Percentiles rank a stretch among this genome's conserved stretches.
Evolutionary conservation across 139 green algal species (phyloP).

Genomic region (Coccomyxa sp.): DNA sequence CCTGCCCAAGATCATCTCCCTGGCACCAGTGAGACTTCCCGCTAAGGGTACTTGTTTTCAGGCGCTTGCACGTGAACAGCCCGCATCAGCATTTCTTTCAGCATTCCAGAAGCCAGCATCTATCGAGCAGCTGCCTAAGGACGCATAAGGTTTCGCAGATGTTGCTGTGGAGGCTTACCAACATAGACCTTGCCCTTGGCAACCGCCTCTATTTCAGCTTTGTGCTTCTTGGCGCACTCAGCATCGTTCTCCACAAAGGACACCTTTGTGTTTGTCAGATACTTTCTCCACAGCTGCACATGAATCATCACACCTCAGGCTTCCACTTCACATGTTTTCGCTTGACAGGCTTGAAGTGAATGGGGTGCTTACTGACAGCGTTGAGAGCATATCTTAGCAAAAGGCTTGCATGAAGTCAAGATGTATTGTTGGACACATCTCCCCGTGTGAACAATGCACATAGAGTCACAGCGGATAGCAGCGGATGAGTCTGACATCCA

Average conservation of each 20-base stretch:
- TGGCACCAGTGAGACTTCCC: no score
- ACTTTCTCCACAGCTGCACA: slow-evolving; percentile 1
- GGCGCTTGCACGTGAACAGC: no score
- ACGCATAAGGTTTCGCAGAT: no score
- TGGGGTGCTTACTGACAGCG: background rate
- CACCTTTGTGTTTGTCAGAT: background rate
- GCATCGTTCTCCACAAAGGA: slow-evolving; percentile 2
- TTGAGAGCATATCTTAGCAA: background rate
- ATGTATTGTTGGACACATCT: no score
- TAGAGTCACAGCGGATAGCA: background rate
- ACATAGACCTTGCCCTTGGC: background rate
- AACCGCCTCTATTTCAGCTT: background rate
- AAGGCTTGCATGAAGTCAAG: background rate
- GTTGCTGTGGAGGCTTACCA: background rate
- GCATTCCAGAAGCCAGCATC: no score
- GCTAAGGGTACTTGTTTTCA: no score
- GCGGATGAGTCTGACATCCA: background rate
- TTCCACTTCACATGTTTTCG: no score
- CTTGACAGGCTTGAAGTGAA: background rate
- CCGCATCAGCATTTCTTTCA: background rate
- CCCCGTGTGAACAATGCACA: background rate
- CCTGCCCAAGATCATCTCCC: no score
- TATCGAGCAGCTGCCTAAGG: no score
- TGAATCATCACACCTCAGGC: no score
- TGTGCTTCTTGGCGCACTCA: background rate